These are phyloP conservation scores for Aspergillus panamensis DNA, from an alignment of 495 filamentous ascomycete species.

Conservation along the genomic window DNA sequence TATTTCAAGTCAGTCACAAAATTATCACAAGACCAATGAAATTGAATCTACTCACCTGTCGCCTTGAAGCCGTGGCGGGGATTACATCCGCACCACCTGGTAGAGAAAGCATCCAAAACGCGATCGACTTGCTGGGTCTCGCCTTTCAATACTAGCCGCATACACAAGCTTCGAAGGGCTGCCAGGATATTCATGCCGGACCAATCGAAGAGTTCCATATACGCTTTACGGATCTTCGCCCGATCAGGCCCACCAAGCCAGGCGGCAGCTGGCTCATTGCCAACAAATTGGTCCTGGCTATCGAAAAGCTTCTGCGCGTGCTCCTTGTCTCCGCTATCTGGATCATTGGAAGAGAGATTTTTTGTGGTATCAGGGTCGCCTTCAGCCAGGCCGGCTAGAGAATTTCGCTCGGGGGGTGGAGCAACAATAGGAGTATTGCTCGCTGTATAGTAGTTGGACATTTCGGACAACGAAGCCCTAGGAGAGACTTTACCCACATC, in stretches of 20 bases:
- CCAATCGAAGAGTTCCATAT: conserved; percentile 91
- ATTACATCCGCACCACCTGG: conserved; percentile 92
- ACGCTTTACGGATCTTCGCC: conserved; percentile 68
- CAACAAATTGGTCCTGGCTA: conserved; percentile 76
- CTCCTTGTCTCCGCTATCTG: conserved; percentile 58
- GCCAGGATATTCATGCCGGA: conserved; percentile 74
- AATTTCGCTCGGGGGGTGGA: conserved; percentile 26
- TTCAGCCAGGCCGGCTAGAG: conserved; percentile 19
- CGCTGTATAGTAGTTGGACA: conserved; percentile 48
- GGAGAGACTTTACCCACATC: conserved; percentile 40
- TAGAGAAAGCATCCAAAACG: conserved; percentile 82
- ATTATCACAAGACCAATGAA: background rate
- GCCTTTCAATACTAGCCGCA: conserved; percentile 76
- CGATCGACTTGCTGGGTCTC: conserved; percentile 97
- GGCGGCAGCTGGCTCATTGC: conserved; percentile 72
- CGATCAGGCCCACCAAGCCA: conserved; percentile 80
- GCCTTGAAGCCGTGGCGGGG: conserved; percentile 91
- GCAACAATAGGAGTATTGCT: conserved; percentile 39
- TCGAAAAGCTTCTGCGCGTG: conserved; percentile 79
- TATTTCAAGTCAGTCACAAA: conserved; percentile 26
- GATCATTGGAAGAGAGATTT: conserved; percentile 30
- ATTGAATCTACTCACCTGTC: conserved; percentile 55
- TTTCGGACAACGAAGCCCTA: conserved; percentile 37
- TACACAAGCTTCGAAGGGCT: conserved; percentile 76
- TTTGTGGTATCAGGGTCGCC: conserved; percentile 23